phyloP scores from a whole-genome alignment of 139 green algal species.

The Tetradesmus lagerheimii region DNA sequence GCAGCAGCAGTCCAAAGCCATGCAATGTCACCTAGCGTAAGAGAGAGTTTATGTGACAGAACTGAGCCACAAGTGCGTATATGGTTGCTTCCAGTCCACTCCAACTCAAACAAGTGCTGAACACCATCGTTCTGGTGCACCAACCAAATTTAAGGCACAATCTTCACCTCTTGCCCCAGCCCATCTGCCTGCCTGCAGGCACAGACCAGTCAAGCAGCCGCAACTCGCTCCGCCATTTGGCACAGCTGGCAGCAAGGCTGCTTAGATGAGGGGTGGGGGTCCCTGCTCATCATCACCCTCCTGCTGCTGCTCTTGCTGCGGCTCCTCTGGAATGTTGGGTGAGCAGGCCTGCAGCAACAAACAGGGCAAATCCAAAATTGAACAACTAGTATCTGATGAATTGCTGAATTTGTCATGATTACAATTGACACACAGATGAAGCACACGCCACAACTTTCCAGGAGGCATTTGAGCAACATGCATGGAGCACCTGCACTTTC shows the following conservation, averaged over 20 bases:
- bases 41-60: neutral
- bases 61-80: neutral
- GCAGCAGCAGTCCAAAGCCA: no score
- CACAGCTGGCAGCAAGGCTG: neutral
- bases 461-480: no score
- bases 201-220: neutral
- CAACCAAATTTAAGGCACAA: neutral
- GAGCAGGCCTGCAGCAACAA: constrained; percentile 11
- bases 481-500: no score
- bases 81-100: neutral
- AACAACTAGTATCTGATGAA: no score
- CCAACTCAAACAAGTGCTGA: neutral
- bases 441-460: no score
- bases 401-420: no score
- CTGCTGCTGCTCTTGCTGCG: constrained; percentile 19
- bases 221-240: neutral
- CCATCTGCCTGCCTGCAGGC: neutral
- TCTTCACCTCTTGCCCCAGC: neutral
- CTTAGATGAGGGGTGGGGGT: neutral
- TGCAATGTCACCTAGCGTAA: no score
- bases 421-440: no score
- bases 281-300: neutral
- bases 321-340: constrained; percentile 12
- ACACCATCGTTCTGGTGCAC: neutral
- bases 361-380: no score